These are phyloP conservation scores for Acacia pycnantha DNA, from an alignment of 331 rosid species.

Conservation along the genomic window DNA sequence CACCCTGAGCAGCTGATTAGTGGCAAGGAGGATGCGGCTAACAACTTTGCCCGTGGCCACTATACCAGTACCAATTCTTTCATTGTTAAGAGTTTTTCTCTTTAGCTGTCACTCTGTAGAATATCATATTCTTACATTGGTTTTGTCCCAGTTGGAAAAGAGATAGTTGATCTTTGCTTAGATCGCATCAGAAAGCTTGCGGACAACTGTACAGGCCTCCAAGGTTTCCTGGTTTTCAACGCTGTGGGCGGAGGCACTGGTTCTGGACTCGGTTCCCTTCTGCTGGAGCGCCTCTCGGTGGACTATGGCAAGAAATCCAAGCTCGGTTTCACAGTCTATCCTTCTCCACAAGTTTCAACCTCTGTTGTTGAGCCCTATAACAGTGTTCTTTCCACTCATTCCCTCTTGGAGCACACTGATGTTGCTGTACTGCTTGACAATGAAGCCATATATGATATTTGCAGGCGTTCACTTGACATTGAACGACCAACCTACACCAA, in stretches of 20 bases:
- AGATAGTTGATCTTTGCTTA: constrained; percentile 72
- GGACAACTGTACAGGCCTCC: constrained; percentile 77
- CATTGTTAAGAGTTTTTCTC: neutral
- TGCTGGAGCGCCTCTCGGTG: constrained; percentile 68
- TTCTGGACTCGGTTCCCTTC: constrained; percentile 74
- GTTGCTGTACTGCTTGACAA: constrained; percentile 73
- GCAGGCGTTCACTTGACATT: constrained; percentile 77
- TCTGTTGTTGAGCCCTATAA: constrained; percentile 81
- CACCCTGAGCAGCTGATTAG: constrained; percentile 76
- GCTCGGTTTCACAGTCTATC: constrained; percentile 75
- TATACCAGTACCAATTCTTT: constrained; percentile 50
- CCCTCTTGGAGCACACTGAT: constrained; percentile 75
- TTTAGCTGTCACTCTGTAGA: neutral
- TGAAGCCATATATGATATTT: constrained; percentile 71
- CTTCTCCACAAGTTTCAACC: constrained; percentile 77
- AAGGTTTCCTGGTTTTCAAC: constrained; percentile 72
- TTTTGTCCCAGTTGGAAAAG: constrained; percentile 64
- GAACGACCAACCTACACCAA: constrained; percentile 76
- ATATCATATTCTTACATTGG: neutral
- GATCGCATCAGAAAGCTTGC: constrained; percentile 75
- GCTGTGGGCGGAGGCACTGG: constrained; percentile 83
- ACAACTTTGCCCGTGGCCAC: constrained; percentile 82
- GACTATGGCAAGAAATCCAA: constrained; percentile 72
- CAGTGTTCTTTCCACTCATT: constrained; percentile 75
- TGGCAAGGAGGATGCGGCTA: constrained; percentile 78